Percentiles rank a stretch among this genome's conserved stretches.
Evolutionary conservation across 352 stramenopile genomes (phyloP).

Genomic region (Phytophthora litchii): DNA sequence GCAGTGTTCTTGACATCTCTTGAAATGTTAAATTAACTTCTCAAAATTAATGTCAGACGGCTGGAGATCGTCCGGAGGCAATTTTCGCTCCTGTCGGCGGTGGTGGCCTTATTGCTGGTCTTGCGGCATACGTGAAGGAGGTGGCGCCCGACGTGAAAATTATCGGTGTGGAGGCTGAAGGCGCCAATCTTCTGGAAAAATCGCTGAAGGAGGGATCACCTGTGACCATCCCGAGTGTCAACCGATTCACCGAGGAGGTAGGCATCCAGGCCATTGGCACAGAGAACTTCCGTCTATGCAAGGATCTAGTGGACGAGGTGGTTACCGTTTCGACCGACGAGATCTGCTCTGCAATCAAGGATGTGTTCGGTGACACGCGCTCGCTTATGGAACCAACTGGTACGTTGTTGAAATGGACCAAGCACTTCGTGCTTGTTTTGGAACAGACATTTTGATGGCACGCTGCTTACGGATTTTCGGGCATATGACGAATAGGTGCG

Average conservation of each 20-base stretch:
- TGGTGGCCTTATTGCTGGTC: constrained; percentile 95
- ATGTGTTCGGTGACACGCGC: constrained; percentile 93
- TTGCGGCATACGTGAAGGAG: constrained; percentile 93
- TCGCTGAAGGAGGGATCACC: constrained; percentile 86
- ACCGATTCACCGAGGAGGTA: constrained; percentile 98
- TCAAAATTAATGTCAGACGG: constrained; percentile 41
- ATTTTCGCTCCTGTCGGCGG: constrained; percentile 98
- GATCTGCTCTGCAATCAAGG: constrained; percentile 93
- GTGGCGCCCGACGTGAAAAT: constrained; percentile 91
- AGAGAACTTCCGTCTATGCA: constrained; percentile 96
- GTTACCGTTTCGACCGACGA: constrained; percentile 97
- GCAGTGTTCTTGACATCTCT: background rate
- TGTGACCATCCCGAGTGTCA: constrained; percentile 91
- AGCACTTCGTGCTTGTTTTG: background rate
- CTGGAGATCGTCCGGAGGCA: constrained; percentile 91
- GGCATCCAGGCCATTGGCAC: constrained; percentile 93
- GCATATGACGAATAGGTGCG: constrained; percentile 67
- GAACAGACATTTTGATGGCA: constrained; percentile 2
- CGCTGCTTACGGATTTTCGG: background rate
- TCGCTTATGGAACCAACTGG: constrained; percentile 94
- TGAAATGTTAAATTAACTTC: background rate
- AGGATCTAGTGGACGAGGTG: constrained; percentile 95
- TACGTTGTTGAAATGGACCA: constrained; percentile 8
- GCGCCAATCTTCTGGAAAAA: constrained; percentile 94
- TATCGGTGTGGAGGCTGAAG: constrained; percentile 96